Conservation (phyloP, 2,329 filamentous ascomycete genomes). For the Thielaviopsis ethacetica region DNA sequence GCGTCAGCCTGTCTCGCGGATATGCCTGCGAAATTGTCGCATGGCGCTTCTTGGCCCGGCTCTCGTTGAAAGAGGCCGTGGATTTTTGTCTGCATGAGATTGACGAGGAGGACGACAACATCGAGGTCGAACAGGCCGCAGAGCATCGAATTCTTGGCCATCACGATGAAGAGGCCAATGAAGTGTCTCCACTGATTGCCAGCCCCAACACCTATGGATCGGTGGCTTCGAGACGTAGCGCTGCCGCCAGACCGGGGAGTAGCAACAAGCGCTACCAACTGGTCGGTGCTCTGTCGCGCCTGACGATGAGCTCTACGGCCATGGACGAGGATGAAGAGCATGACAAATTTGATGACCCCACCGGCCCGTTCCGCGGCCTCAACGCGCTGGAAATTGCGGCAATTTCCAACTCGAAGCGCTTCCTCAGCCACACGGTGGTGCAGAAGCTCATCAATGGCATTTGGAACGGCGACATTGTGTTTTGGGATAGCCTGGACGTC, state of each 20-base stretch:
- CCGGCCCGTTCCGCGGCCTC: slow-evolving; percentile 56
- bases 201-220: slow-evolving; percentile 16
- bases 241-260: slow-evolving; percentile 21
- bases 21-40: slow-evolving; percentile 68
- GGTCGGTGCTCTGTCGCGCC: slow-evolving; percentile 36
- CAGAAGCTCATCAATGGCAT: slow-evolving; percentile 74
- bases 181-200: slow-evolving; percentile 30
- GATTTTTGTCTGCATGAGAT: slow-evolving; percentile 62
- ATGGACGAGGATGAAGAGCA: slow-evolving; percentile 21
- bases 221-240: slow-evolving; percentile 13
- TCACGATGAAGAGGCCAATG: slow-evolving; percentile 28
- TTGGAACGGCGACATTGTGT: slow-evolving; percentile 74
- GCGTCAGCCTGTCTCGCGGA: slow-evolving; percentile 50
- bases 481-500: slow-evolving; percentile 67
- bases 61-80: slow-evolving; percentile 58
- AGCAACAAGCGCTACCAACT: slow-evolving; percentile 30
- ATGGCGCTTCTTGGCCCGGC: slow-evolving; percentile 56
- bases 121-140: background rate
- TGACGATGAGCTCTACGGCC: slow-evolving; percentile 32
- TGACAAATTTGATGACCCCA: slow-evolving; percentile 41
- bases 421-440: slow-evolving; percentile 63
- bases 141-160: slow-evolving; percentile 8
- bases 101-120: slow-evolving; percentile 22
- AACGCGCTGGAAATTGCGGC: slow-evolving; percentile 80
- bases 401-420: slow-evolving; percentile 67